phyloP scores from a whole-genome alignment of 495 filamentous ascomycete genomes.

The Penicillium odoratum region DNA sequence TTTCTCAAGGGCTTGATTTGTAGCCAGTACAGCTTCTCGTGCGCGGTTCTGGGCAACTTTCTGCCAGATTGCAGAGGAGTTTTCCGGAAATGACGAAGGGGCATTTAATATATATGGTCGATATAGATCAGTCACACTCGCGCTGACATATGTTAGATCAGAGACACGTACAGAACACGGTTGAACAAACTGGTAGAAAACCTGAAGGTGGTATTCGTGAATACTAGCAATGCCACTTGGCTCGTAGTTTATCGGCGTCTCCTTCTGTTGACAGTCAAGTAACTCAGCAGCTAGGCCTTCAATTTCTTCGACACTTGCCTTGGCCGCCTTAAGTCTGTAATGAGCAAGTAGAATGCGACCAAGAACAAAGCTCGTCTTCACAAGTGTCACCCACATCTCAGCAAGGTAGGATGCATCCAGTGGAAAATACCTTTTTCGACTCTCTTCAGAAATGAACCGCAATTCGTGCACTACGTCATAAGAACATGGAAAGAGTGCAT shows the following conservation, averaged over 20 bases:
- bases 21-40: background rate
- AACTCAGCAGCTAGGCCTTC: background rate
- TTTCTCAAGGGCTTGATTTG: constrained; percentile 2
- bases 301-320: constrained; percentile 1
- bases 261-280: background rate
- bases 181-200: constrained; percentile 6
- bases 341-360: constrained; percentile 3
- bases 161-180: background rate
- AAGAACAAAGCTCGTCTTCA: constrained; percentile 1
- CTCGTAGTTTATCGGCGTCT: background rate
- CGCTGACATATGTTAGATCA: background rate
- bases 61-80: background rate
- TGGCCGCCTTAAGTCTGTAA: constrained; percentile 1
- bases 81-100: constrained; percentile 4
- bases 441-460: background rate
- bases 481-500: background rate
- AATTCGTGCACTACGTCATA: constrained; percentile 1
- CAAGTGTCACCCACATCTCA: constrained; percentile 3
- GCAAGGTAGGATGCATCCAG: background rate
- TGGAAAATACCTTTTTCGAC: background rate
- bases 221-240: background rate
- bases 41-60: constrained; percentile 4
- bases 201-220: constrained; percentile 8
- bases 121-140: background rate
- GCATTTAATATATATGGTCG: constrained; percentile 6